A percentile compares a stretch with the other conserved stretches of the same genome.
phyloP scores from a whole-genome alignment of 1,284 basidiomycete genomes.

The Ustilago shanxiensis region DNA sequence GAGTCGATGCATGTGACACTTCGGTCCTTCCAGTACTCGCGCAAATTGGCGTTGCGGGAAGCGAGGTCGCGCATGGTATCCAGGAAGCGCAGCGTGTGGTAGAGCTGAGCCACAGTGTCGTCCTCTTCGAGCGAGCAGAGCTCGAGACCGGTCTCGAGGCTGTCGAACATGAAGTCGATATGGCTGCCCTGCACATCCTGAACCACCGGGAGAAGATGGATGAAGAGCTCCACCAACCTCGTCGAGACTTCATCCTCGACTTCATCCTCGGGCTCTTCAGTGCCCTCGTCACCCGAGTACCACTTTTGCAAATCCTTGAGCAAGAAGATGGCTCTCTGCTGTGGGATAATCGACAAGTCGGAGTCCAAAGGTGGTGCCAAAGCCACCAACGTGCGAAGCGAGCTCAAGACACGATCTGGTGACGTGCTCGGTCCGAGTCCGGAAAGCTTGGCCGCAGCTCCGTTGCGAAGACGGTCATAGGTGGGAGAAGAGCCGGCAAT shows the following conservation, averaged over 20 bases:
- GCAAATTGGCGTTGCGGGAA: slow-evolving; percentile 80
- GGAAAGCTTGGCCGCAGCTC: slow-evolving; percentile 83
- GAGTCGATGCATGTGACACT: slow-evolving; percentile 74
- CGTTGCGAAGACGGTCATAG: slow-evolving; percentile 87
- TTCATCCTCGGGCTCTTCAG: slow-evolving; percentile 76
- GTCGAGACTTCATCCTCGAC: slow-evolving; percentile 80
- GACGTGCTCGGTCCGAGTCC: slow-evolving; percentile 78
- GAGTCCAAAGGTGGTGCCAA: slow-evolving; percentile 83
- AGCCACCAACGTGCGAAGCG: slow-evolving; percentile 80
- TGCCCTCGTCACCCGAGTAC: slow-evolving; percentile 78
- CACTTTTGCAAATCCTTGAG: slow-evolving; percentile 86
- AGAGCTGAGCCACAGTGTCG: slow-evolving; percentile 76
- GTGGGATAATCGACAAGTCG: slow-evolving; percentile 82
- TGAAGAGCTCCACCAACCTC: slow-evolving; percentile 81
- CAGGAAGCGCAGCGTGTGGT: slow-evolving; percentile 79
- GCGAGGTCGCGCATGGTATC: slow-evolving; percentile 80
- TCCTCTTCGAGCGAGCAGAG: slow-evolving; percentile 77
- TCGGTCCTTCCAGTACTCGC: slow-evolving; percentile 78
- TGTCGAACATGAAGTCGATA: slow-evolving; percentile 92
- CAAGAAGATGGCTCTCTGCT: slow-evolving; percentile 88
- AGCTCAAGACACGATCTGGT: slow-evolving; percentile 78
- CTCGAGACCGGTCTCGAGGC: slow-evolving; percentile 88
- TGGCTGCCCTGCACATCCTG: slow-evolving; percentile 88
- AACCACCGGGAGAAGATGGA: slow-evolving; percentile 85
- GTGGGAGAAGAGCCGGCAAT: slow-evolving; percentile 71